These are phyloP conservation scores for Penicillium bovifimosum DNA, from an alignment of 495 filamentous ascomycete genomes.

Conservation along the genomic window DNA sequence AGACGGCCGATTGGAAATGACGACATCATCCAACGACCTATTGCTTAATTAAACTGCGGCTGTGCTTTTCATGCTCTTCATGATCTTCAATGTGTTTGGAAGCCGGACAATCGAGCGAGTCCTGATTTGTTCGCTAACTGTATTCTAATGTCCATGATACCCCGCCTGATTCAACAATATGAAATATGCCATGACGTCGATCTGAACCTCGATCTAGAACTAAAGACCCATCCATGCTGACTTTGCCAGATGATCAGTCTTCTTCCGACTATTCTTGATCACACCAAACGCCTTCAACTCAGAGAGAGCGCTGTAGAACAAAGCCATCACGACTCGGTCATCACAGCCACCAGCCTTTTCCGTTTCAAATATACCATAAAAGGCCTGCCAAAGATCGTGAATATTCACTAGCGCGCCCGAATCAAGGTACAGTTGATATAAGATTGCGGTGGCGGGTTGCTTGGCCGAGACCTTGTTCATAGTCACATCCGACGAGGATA, in stretches of 20 bases:
- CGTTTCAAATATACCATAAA: constrained; percentile 66
- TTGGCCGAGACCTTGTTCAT: constrained; percentile 47
- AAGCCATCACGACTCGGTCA: constrained; percentile 50
- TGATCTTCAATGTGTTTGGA: background rate
- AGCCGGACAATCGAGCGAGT: background rate
- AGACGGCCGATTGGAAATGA: constrained; percentile 43
- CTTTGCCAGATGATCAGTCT: constrained; percentile 86
- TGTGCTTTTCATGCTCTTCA: background rate
- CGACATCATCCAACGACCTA: constrained; percentile 46
- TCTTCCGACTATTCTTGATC: constrained; percentile 84
- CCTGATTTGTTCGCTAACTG: background rate
- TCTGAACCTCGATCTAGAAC: constrained; percentile 4
- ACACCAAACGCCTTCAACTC: constrained; percentile 82
- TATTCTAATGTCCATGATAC: constrained; percentile 23
- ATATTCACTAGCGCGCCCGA: constrained; percentile 84
- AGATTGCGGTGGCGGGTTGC: constrained; percentile 70
- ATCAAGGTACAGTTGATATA: constrained; percentile 91
- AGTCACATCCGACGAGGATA: constrained; percentile 47
- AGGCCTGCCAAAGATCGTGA: constrained; percentile 85
- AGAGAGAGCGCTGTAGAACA: constrained; percentile 78
- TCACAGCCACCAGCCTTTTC: constrained; percentile 50
- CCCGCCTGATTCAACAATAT: constrained; percentile 16
- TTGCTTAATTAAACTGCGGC: constrained; percentile 7
- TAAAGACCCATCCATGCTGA: constrained; percentile 64
- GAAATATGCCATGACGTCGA: constrained; percentile 10